Evolutionary conservation across 1,139 yeast genomes (phyloP), one percentile per base, ranked within the genome.

Genomic region (Scheffersomyces segobiensis): DNA sequence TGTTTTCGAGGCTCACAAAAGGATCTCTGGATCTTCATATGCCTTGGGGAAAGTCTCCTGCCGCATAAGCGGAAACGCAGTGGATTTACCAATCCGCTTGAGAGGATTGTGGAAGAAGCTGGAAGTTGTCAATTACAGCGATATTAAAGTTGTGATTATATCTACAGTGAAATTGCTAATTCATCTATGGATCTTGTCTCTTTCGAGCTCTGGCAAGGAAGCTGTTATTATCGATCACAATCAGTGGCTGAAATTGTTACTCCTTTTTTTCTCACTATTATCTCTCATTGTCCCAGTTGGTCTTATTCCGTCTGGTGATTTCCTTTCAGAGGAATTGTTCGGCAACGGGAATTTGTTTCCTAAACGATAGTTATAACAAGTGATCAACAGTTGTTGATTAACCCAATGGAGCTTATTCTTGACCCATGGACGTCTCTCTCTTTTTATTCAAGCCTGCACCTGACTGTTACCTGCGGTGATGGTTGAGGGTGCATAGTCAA

Each of bases 31-130:
- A 58, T 57, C 72, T 65, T 50, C 59, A 58, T 62, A 72, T 72
- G 92, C 93, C 88, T 89, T 85, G 95, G 96, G 96, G 95, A 89
- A 89, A 89, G 96, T 89, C 96, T 89, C 95, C 96, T 88, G 93
- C 91, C 93, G 74, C 66, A 71, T 67, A 79, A 73, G 87, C 86
- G 88, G 88, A 83, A 85, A 84, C 88, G 87, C 75, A 74, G 72
- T 78, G 81, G 72, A 69, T 63, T 73, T 73, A 71, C 70, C 69
- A 64, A 68, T 69, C 69, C 77, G 73, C 71, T 77, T 70, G 67
- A 63, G 50, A 48, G 50, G 50, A 5, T 24, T 20, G 50, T 20
- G 18, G 50, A 19, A 20, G 17, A 21, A 48, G 14, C 20, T 8
- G 10, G 17, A 24, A 48, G 26, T 19, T 48, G 7, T 21, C 18